phyloP scores from a whole-genome alignment of 345 rosid species.

The Heritiera littoralis region DNA sequence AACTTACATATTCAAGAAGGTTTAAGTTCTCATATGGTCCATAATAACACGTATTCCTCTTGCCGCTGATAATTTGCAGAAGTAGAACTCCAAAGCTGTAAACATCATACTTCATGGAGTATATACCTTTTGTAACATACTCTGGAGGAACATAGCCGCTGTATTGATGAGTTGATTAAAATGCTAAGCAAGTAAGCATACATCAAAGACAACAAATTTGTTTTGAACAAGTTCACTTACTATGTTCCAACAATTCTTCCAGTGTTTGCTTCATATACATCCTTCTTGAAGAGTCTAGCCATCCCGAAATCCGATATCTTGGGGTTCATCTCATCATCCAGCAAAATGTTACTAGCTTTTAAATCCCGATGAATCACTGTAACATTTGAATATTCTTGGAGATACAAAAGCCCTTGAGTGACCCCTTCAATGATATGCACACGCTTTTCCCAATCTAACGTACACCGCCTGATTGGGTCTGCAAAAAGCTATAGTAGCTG shows the following conservation, averaged over 20 bases:
- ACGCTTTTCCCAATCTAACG: slow-evolving; percentile 11
- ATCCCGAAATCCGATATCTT: slow-evolving; percentile 18
- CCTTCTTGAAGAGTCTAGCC: slow-evolving; percentile 6
- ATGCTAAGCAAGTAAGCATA: neutral
- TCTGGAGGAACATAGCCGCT: slow-evolving; percentile 57
- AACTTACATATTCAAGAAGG: slow-evolving; percentile 42
- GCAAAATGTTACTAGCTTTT: slow-evolving; percentile 10
- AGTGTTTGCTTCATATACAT: neutral
- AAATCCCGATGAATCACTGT: slow-evolving; percentile 27
- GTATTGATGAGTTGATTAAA: neutral
- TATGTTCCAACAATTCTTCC: slow-evolving; percentile 15
- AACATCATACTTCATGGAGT: slow-evolving; percentile 50
- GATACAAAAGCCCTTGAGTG: slow-evolving; percentile 38
- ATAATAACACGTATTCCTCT: slow-evolving; percentile 33
- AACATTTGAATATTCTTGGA: slow-evolving; percentile 30
- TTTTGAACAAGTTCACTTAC: neutral
- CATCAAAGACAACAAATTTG: neutral
- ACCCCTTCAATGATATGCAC: slow-evolving; percentile 14
- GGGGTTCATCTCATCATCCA: slow-evolving; percentile 7
- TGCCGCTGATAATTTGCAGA: slow-evolving; percentile 48
- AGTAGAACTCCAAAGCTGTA: slow-evolving; percentile 56
- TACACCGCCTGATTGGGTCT: slow-evolving; percentile 15
- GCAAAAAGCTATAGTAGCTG: neutral
- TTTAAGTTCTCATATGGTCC: slow-evolving; percentile 31
- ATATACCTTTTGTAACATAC: slow-evolving; percentile 43